These are phyloP conservation scores for Jamesozyma piceae DNA, from an alignment of 805 yeast genomes.

Conservation along the genomic window DNA sequence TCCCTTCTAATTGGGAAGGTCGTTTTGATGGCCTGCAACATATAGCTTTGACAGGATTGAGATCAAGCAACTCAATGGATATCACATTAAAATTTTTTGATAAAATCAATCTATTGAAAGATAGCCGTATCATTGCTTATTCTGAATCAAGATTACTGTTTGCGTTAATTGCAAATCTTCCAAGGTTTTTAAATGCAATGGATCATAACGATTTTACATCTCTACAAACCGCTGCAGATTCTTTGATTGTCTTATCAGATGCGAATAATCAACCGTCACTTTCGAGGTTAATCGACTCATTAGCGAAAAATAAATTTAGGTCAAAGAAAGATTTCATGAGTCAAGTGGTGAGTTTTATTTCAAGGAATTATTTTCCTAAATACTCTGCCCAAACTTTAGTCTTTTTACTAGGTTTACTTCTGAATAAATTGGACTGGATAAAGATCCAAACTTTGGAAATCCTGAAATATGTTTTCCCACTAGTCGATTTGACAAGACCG, in stretches of 20 bases:
- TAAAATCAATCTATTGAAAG: conserved; percentile 53
- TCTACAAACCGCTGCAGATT: conserved; percentile 42
- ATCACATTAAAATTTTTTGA: conserved; percentile 67
- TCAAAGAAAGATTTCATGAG: conserved; percentile 82
- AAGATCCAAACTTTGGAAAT: conserved; percentile 70
- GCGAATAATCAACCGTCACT: conserved; percentile 46
- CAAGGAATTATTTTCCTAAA: conserved; percentile 58
- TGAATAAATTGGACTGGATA: conserved; percentile 72
- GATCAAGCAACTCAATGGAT: conserved; percentile 74
- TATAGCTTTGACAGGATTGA: conserved; percentile 67
- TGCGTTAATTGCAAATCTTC: conserved; percentile 69
- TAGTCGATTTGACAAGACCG: conserved; percentile 63
- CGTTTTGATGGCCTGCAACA: conserved; percentile 81
- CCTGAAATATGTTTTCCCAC: conserved; percentile 64
- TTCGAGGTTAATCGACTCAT: conserved; percentile 64
- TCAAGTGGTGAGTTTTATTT: conserved; percentile 68
- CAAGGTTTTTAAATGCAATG: conserved; percentile 75
- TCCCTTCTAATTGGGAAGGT: conserved; percentile 95
- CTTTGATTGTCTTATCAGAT: conserved; percentile 54
- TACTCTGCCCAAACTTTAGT: conserved; percentile 68
- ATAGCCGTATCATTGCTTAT: conserved; percentile 69
- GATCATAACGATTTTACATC: conserved; percentile 48
- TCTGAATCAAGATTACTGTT: conserved; percentile 59
- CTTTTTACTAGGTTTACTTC: conserved; percentile 65
- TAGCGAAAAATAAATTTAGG: conserved; percentile 71